Percentiles rank a stretch among this genome's conserved stretches.
Evolutionary conservation across 2,329 filamentous ascomycete species (phyloP).

Genomic region (Claviceps lovelessii): DNA sequence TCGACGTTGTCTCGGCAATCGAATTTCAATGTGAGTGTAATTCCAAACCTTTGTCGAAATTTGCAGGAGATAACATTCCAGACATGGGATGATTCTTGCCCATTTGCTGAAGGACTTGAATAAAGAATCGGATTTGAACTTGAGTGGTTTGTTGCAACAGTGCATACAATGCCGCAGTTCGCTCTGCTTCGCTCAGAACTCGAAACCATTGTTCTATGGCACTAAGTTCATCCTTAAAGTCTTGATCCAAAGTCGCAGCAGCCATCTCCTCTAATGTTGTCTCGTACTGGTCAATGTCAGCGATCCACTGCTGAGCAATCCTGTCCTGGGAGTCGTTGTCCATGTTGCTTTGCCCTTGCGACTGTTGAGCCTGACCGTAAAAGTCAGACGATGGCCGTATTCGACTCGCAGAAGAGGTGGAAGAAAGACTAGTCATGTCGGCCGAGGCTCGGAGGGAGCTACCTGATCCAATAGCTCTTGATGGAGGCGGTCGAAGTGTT

Average conservation of each 20-base stretch:
- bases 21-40: background rate
- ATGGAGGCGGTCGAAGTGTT: conserved; percentile 67
- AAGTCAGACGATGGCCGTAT: conserved; percentile 93
- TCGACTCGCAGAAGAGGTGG: conserved; percentile 54
- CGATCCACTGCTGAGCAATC: conserved; percentile 95
- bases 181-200: conserved; percentile 89
- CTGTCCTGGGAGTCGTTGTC: conserved; percentile 80
- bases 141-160: conserved; percentile 96
- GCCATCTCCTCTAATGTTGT: conserved; percentile 99
- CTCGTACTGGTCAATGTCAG: conserved; percentile 97
- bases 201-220: conserved; percentile 99
- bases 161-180: conserved; percentile 88
- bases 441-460: conserved; percentile 88
- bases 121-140: conserved; percentile 98
- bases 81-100: conserved; percentile 97
- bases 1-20: background rate
- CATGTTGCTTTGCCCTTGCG: conserved; percentile 49
- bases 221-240: conserved; percentile 98
- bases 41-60: conserved; percentile 79
- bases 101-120: conserved; percentile 97
- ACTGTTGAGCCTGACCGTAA: conserved; percentile 63
- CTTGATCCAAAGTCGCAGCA: conserved; percentile 92
- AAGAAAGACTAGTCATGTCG: conserved; percentile 75
- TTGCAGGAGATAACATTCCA: conserved; percentile 81
- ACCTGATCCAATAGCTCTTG: conserved; percentile 61